These are phyloP conservation scores for Colletotrichum abscissum DNA, from an alignment of 2,329 filamentous ascomycete genomes.

Conservation along the genomic window DNA sequence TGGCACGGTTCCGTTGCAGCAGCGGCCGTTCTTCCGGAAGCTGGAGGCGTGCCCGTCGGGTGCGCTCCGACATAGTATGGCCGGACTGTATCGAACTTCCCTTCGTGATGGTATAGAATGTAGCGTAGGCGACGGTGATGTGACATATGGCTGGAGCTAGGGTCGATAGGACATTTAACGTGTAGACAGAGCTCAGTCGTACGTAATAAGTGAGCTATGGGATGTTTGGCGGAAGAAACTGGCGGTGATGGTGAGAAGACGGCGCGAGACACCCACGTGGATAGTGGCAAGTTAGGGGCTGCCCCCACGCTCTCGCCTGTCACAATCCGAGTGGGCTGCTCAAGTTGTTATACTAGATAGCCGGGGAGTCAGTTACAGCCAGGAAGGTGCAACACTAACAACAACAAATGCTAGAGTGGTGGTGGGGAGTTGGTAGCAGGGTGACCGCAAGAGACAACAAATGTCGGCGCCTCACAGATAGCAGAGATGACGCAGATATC, in stretches of 20 bases:
- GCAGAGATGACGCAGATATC: slow-evolving; percentile 5
- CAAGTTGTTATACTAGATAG: neutral
- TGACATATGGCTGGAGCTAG: neutral
- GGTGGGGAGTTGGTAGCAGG: neutral
- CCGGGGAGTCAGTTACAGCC: neutral
- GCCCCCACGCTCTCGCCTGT: slow-evolving; percentile 19
- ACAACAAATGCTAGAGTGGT: neutral
- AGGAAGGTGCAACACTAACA: neutral
- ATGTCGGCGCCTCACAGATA: neutral
- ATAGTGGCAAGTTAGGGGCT: slow-evolving; percentile 13
- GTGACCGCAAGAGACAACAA: neutral
- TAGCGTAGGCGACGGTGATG: neutral
- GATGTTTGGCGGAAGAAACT: slow-evolving; percentile 3
- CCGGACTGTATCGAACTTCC: slow-evolving; percentile 2
- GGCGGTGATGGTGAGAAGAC: slow-evolving; percentile 5
- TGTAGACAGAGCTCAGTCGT: neutral
- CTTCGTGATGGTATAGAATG: neutral
- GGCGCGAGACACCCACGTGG: neutral
- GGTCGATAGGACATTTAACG: neutral
- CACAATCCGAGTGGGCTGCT: neutral
- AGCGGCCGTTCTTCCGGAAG: slow-evolving; percentile 45
- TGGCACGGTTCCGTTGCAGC: slow-evolving; percentile 48
- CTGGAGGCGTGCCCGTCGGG: slow-evolving; percentile 32
- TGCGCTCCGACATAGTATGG: slow-evolving; percentile 38
- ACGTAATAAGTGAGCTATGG: slow-evolving; percentile 8